Evolutionary conservation across 1,139 yeast species (phyloP).

Genomic region (Pichia sp.): DNA sequence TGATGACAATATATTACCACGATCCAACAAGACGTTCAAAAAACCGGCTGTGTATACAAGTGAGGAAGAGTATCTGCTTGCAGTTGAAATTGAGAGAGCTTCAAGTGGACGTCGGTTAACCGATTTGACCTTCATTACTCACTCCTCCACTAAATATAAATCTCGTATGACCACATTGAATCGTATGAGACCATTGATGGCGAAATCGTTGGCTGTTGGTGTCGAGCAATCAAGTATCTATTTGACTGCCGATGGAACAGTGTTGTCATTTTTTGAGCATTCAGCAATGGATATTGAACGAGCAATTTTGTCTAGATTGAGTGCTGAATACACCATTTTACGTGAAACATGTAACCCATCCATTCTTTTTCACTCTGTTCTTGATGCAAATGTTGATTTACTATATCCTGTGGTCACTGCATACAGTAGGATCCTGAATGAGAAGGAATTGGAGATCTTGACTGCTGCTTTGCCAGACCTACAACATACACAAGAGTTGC

Average conservation of each 20-base stretch:
- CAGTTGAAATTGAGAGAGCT: constrained; percentile 13
- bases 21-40: constrained; percentile 5
- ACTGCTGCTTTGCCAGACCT: constrained; percentile 40
- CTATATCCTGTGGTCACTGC: constrained; percentile 58
- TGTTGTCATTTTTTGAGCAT: constrained; percentile 52
- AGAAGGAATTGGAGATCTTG: constrained; percentile 46
- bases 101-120: constrained; percentile 29
- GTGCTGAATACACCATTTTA: constrained; percentile 42
- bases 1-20: constrained; percentile 8
- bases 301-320: constrained; percentile 45
- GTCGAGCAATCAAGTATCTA: constrained; percentile 51
- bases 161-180: constrained; percentile 35
- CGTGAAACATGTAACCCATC: constrained; percentile 48
- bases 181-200: constrained; percentile 42
- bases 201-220: constrained; percentile 44
- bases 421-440: constrained; percentile 45
- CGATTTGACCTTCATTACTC: constrained; percentile 25
- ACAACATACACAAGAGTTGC: constrained; percentile 47
- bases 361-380: constrained; percentile 45
- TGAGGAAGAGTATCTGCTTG: constrained; percentile 10
- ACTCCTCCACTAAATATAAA: constrained; percentile 28
- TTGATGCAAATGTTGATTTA: constrained; percentile 54
- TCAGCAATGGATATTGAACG: constrained; percentile 46
- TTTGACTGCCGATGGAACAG: constrained; percentile 39
- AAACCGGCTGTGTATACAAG: not conserved